phyloP scores from a whole-genome alignment of 495 filamentous ascomycete genomes.

The Neurospora sp. region DNA sequence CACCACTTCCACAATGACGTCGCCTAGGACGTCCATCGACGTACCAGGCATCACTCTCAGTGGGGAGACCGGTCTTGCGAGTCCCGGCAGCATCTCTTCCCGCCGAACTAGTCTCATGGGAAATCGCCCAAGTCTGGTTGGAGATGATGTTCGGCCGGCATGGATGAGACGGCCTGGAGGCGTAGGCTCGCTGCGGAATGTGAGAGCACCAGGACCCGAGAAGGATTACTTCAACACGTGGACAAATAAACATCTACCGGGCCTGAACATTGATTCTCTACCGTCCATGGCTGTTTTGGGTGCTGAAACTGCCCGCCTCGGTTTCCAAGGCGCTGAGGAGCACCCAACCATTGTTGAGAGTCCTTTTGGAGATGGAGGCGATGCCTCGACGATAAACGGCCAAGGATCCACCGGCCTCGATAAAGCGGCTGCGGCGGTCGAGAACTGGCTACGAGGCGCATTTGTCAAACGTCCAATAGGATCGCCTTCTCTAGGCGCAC shows the following conservation, averaged over 20 bases:
- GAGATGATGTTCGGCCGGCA: conserved; percentile 25
- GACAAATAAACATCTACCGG: conserved; percentile 66
- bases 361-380: conserved; percentile 34
- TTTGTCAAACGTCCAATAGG: conserved; percentile 45
- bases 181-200: conserved; percentile 66
- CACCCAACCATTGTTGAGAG: conserved; percentile 38
- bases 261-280: conserved; percentile 48
- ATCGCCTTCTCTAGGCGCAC: conserved; percentile 36
- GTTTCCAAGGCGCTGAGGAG: conserved; percentile 27
- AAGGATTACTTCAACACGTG: conserved; percentile 71
- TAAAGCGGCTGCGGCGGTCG: conserved; percentile 73
- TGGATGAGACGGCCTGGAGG: conserved; percentile 72
- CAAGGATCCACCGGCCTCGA: conserved; percentile 47
- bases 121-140: conserved; percentile 17
- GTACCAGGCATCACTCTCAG: conserved; percentile 33
- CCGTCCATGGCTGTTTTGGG: conserved; percentile 45
- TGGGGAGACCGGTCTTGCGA: conserved; percentile 25
- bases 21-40: conserved; percentile 54
- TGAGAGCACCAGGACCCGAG: conserved; percentile 66
- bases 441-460: conserved; percentile 79
- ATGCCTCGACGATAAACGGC: conserved; percentile 18
- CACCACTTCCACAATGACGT: conserved; percentile 45
- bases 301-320: conserved; percentile 38
- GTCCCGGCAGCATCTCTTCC: conserved; percentile 27
- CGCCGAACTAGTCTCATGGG: conserved; percentile 30